phyloP scores from a whole-genome alignment of 768 basidiomycete species.

The Boletus pseudo-olivaceus region DNA sequence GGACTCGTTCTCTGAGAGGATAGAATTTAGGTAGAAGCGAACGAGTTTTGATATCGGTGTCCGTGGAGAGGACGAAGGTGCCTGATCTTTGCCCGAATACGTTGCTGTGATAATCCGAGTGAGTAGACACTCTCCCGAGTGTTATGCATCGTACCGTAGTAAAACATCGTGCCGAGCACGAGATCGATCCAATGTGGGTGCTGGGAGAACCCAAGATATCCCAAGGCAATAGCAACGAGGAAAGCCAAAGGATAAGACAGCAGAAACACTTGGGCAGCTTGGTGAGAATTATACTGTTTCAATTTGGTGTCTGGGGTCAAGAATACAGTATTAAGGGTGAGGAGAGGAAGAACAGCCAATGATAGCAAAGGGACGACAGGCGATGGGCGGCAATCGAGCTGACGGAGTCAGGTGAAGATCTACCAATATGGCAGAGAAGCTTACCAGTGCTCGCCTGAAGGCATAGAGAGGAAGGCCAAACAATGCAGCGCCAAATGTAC shows the following conservation, averaged over 20 bases:
- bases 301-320: constrained; percentile 49
- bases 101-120: constrained; percentile 38
- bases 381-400: constrained; percentile 50
- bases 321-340: constrained; percentile 62
- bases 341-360: constrained; percentile 55
- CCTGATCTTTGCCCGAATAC: constrained; percentile 46
- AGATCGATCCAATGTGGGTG: constrained; percentile 57
- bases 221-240: constrained; percentile 49
- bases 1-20: constrained; percentile 88
- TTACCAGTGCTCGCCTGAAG: constrained; percentile 56
- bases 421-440: constrained; percentile 18
- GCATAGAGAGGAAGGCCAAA: constrained; percentile 64
- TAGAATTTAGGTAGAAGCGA: constrained; percentile 80
- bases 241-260: constrained; percentile 56
- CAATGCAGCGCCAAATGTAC: constrained; percentile 58
- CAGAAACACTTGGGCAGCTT: constrained; percentile 53
- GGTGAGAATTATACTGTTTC: constrained; percentile 45
- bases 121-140: constrained; percentile 2
- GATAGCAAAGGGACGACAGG: constrained; percentile 56
- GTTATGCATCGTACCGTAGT: constrained; percentile 49
- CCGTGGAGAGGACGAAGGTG: constrained; percentile 41
- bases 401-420: constrained; percentile 9
- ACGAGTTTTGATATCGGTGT: constrained; percentile 53
- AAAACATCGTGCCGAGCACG: constrained; percentile 53
- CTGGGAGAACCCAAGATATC: constrained; percentile 62